phyloP scores from a whole-genome alignment of 495 filamentous ascomycete species.

The Penicillium soppii region DNA sequence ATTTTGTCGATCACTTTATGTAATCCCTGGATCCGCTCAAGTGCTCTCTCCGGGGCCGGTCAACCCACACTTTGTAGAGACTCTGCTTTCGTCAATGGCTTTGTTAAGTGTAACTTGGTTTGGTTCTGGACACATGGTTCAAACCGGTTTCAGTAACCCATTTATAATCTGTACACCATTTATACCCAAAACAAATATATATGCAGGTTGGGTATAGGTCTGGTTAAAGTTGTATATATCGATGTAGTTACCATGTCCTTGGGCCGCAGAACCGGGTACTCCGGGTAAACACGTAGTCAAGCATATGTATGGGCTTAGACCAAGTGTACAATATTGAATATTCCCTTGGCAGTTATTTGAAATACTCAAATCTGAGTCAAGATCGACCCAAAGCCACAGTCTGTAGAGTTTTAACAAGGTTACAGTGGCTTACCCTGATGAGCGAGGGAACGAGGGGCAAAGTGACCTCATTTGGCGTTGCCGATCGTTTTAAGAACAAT shows the following conservation, averaged over 20 bases:
- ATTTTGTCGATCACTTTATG: not conserved
- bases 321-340: not conserved
- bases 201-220: no score
- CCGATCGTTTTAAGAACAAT: constrained; percentile 16
- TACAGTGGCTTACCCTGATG: constrained; percentile 8
- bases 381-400: constrained; percentile 1
- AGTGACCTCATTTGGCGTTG: constrained; percentile 24
- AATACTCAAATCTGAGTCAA: no score
- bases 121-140: no score
- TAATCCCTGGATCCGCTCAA: not conserved
- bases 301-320: not conserved
- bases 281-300: not conserved
- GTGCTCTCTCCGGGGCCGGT: not conserved
- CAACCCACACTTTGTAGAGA: not conserved
- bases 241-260: not conserved
- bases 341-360: not conserved
- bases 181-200: no score
- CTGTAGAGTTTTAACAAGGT: not conserved
- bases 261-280: not conserved
- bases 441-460: constrained; percentile 11
- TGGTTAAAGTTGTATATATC: not conserved
- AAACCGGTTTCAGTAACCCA: no score
- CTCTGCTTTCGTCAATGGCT: not conserved
- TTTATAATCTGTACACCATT: no score
- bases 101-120: not conserved